Percentiles rank a stretch among this genome's conserved stretches.
Conservation (phyloP, 2,329 filamentous ascomycete species). For the Mariannaea sp. region DNA sequence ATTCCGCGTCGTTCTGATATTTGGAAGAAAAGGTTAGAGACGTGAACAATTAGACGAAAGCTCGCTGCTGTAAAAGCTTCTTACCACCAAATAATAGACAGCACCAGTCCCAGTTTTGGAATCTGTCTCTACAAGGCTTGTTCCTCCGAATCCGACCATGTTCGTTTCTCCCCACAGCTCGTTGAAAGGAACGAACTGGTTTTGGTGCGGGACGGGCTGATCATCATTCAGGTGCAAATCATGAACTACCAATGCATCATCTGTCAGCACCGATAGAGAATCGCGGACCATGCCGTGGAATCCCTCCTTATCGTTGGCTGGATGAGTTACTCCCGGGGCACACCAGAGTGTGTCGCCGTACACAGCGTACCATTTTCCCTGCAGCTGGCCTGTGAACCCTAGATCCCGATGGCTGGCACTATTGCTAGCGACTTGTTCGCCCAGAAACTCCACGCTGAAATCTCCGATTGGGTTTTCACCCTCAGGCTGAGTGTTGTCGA, state of each 20-base stretch:
- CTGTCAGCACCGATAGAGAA: conserved; percentile 42
- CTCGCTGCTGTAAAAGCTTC: background rate
- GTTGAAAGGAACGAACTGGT: conserved; percentile 45
- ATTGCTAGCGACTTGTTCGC: conserved; percentile 44
- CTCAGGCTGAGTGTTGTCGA: conserved; percentile 46
- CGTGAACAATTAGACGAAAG: background rate
- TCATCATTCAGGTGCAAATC: conserved; percentile 45
- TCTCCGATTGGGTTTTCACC: conserved; percentile 43
- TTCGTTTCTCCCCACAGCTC: conserved; percentile 45
- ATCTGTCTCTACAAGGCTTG: conserved; percentile 45
- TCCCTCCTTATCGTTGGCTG: conserved; percentile 35
- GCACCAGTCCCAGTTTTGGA: conserved; percentile 35
- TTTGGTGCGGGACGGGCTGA: conserved; percentile 37
- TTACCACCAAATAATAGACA: conserved; percentile 46
- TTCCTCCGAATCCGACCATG: conserved; percentile 46
- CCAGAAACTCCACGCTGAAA: conserved; percentile 39
- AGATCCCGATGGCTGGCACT: conserved; percentile 46
- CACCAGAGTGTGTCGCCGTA: conserved; percentile 44
- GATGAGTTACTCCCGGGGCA: conserved; percentile 41
- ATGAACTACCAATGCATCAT: conserved; percentile 43
- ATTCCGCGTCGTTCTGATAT: conserved; percentile 40
- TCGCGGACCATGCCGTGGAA: conserved; percentile 50
- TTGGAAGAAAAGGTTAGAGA: too few species aligned
- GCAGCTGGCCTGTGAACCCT: conserved; percentile 44
- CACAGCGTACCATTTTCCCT: conserved; percentile 46